Conservation (phyloP, 257 asterid genomes). For the Paulownia fortunei region DNA sequence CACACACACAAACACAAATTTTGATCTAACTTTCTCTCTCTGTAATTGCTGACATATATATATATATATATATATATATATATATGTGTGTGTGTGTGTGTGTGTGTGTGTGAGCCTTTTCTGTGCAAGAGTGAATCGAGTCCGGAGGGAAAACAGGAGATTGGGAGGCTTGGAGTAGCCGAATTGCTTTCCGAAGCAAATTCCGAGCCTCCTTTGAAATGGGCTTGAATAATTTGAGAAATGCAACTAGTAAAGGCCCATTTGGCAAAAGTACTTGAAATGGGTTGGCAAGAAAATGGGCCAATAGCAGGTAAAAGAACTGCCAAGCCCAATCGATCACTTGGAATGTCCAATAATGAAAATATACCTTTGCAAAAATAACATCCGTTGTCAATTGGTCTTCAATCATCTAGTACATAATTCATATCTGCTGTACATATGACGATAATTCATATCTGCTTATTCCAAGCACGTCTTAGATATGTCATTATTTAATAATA, state of each 20-base stretch:
- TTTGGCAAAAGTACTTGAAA: no score
- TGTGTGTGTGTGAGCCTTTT: not conserved
- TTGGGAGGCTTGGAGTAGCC: constrained; percentile 13
- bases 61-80: not conserved
- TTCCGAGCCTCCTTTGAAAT: not conserved
- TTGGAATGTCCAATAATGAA: no score
- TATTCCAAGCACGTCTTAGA: no score
- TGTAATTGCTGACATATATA: not conserved
- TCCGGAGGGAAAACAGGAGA: constrained; percentile 25
- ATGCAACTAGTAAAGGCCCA: not conserved
- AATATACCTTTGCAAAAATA: no score
- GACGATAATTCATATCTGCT: no score
- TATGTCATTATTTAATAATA: no score
- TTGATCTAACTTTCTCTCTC: not conserved
- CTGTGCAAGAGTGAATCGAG: constrained; percentile 4
- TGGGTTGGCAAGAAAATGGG: not conserved
- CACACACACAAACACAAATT: not conserved
- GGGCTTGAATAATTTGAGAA: not conserved
- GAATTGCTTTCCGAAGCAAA: constrained; percentile 19
- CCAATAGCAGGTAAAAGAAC: not conserved
- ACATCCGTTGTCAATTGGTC: no score
- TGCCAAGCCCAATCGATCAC: no score
- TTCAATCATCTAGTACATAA: no score
- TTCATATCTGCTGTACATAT: no score
- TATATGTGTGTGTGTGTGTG: not conserved